Evolutionary conservation across 1,284 basidiomycete species (phyloP), one percentile per base, ranked within the genome.

Genomic region (Apiotrichum gamsii): DNA sequence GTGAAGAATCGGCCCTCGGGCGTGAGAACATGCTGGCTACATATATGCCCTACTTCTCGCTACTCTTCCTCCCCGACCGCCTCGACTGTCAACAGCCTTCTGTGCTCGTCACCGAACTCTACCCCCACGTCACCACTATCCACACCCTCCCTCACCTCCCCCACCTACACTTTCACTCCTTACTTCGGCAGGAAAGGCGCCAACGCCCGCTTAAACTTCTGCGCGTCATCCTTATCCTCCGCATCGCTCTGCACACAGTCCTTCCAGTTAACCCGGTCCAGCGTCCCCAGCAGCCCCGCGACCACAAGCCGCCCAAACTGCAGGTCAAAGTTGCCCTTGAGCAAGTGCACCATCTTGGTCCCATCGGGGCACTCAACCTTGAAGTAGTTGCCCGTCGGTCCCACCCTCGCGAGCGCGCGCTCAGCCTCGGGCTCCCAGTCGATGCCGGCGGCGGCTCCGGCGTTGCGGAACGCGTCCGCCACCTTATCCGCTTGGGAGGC

Each of bases 301-400:
- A 95, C 65, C 25, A 69, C 82, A 62, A 60, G 91, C 90, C 91
- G 81, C 48, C 90, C 91, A 72, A 95, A 96, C 67, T 95, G 90
- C 43, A 96, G 75, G 57, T 84, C 84, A 63, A 96, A 96, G 39
- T 84, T 83, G 39, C 83, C 78, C 62, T 82, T 82, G 61, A 95
- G 81, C 52, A 90, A 69, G 73, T 94, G 88, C 23, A 95, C 82
- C 74, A 95, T 75, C 70, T 80, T 84, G 53, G 77, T 76, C n/a
- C 90, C 90, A 57, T 85, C 82, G 0, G 93, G 91, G 41, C 94
- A 73, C 61, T 94, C 89, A 4, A 95, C 85, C 56, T 82, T 82
- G 76, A 95, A 94, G 72, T 93, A 94, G 50, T 85, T 82, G 47
- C 82, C 80, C 39, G 73, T 71, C 3, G 64, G 54, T 3, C 65